Percentiles rank a stretch among this genome's conserved stretches.
Evolutionary conservation across 2,329 filamentous ascomycete genomes (phyloP).

Genomic region (Knoxdaviesia capensis): DNA sequence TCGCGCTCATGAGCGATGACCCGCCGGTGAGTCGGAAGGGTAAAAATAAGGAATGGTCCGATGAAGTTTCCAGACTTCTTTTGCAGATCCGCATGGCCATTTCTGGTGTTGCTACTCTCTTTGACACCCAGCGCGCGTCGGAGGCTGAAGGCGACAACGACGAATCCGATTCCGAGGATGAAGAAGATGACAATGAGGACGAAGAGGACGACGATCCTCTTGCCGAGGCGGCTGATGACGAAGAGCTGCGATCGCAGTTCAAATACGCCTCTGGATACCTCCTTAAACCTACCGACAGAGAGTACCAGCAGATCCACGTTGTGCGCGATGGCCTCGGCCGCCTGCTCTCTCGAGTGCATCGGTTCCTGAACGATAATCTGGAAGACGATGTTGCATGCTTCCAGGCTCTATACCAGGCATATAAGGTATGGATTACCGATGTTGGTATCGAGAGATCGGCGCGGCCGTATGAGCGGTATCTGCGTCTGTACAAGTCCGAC

Average conservation of each 20-base stretch:
- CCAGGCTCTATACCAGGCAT: conserved; percentile 77
- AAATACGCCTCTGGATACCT: conserved; percentile 77
- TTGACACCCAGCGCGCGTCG: conserved; percentile 59
- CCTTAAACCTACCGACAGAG: conserved; percentile 29
- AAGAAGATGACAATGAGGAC: conserved; percentile 21
- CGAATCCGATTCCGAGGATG: conserved; percentile 33
- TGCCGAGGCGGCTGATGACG: conserved; percentile 52
- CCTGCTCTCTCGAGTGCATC: conserved; percentile 65
- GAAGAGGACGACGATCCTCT: conserved; percentile 30
- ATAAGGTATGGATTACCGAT: conserved; percentile 91
- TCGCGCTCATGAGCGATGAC: conserved; percentile 60
- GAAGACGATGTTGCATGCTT: conserved; percentile 95
- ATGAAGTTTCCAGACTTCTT: conserved; percentile 80
- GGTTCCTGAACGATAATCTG: conserved; percentile 63
- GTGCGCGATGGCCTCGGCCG: conserved; percentile 64
- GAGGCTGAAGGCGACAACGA: conserved; percentile 20
- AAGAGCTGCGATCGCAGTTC: conserved; percentile 70
- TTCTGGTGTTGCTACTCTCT: conserved; percentile 75
- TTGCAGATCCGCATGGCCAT: conserved; percentile 76
- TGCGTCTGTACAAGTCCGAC: conserved; percentile 68
- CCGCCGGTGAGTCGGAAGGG: conserved; percentile 76
- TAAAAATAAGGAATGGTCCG: conserved; percentile 97
- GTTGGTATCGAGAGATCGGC: conserved; percentile 92
- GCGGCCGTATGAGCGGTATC: conserved; percentile 75
- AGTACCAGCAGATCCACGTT: conserved; percentile 60